Evolutionary conservation across 73 alveolate species (phyloP), one percentile per base, ranked within the genome.

Genomic region (Paramecium sexaurelia): DNA sequence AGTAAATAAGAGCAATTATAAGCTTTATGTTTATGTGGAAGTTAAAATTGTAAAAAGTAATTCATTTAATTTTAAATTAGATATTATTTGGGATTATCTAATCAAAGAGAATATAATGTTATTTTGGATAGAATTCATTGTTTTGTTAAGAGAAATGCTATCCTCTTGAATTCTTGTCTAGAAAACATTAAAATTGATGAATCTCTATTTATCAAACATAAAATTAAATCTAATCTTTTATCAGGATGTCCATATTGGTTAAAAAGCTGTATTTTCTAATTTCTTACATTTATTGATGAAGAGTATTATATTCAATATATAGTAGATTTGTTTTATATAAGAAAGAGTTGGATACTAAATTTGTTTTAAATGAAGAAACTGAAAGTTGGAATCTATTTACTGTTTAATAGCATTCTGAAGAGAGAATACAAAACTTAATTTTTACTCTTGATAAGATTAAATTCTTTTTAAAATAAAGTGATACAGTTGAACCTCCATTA

Each of bases 11-110:
- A 98, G 89, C 95, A 95, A 75, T 98, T 96, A 75, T 84, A 95
- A 82, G 99, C 99, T 6, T 93, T 97, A 33, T 98, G 99, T 78
- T 93, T 98, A 22, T 98, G 99, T 92, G 98, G 99, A 61, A 39
- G 40, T 20, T 13, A 56, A 36, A 56, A 29, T 35, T 85, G 55
- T n/a, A 85, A 29, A 15, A 85, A 55, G 84, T 55, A 47, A 1
- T 24, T 29, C 17, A 26, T 15, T 55, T 32, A 0, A 33, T 10
- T 35, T 19, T 55, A 15, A 22, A 6, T 73, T 33, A 27, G 45
- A 8, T n/a, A 37, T 33, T 61, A 56, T 85, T 33, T 86, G 39
- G 40, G 55, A 15, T 56, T 86, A 36, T 39, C 78, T 26, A 94
- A 91, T 82, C 92, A 95, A 55, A 93, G 95, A 93, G 95, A 95